phyloP scores from a whole-genome alignment of 225 moss, liverwort and hornwort species.

The Bryoerythrophyllum caledonicum region DNA sequence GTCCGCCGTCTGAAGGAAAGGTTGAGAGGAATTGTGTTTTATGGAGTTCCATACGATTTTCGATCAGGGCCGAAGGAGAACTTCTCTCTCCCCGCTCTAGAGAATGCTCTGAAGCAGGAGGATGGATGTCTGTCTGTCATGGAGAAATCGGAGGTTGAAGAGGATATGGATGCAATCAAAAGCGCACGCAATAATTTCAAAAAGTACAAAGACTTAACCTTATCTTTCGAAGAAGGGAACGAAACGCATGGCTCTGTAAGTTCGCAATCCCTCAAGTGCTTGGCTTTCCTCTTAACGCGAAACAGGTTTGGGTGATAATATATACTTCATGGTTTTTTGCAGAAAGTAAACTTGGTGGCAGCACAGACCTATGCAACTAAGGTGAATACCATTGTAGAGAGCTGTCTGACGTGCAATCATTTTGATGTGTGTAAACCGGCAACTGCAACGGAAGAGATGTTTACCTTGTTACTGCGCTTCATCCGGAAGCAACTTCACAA shows the following conservation, averaged over 20 bases:
- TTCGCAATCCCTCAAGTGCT: not conserved
- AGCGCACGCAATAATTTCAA: constrained; percentile 35
- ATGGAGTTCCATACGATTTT: constrained; percentile 40
- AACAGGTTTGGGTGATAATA: no score
- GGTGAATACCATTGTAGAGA: constrained; percentile 34
- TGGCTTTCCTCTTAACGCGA: no score
- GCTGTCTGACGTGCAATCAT: constrained; percentile 31
- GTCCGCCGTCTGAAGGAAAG: constrained; percentile 20
- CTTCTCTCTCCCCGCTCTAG: constrained; percentile 32
- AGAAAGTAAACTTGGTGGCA: constrained; percentile 33
- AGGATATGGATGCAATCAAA: constrained; percentile 11
- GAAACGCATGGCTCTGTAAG: constrained; percentile 40
- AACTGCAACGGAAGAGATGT: constrained; percentile 24
- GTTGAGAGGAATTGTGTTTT: constrained; percentile 46
- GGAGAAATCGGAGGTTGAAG: constrained; percentile 25
- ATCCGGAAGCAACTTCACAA: constrained; percentile 43
- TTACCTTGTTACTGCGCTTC: constrained; percentile 33
- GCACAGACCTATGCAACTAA: constrained; percentile 30
- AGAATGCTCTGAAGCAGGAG: constrained; percentile 30
- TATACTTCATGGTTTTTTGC: not conserved
- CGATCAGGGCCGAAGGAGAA: constrained; percentile 8
- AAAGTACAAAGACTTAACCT: constrained; percentile 27
- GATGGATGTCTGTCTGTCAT: constrained; percentile 28
- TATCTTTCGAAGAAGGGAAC: constrained; percentile 43
- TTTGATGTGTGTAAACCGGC: constrained; percentile 38